Evolutionary conservation across 2,329 filamentous ascomycete species (phyloP).

Genomic region (Pestalotiopsis sp.): DNA sequence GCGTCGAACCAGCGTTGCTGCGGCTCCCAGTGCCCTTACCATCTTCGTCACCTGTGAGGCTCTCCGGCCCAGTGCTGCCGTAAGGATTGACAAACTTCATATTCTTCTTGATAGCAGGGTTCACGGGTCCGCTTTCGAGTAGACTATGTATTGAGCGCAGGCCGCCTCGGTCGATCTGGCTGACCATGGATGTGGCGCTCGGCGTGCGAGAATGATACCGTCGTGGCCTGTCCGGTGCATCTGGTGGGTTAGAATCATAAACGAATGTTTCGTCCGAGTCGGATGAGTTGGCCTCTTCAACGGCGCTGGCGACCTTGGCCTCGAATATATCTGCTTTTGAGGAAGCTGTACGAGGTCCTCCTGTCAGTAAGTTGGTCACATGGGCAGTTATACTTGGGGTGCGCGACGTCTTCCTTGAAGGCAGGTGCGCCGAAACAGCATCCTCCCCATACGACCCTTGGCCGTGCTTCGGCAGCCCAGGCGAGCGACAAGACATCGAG

Average conservation of each 20-base stretch:
- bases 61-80: constrained; percentile 58
- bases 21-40: constrained; percentile 61
- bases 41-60: constrained; percentile 64
- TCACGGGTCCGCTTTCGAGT: constrained; percentile 57
- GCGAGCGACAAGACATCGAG: constrained; percentile 32
- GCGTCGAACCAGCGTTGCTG: constrained; percentile 61
- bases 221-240: constrained; percentile 61
- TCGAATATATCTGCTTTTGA: constrained; percentile 99
- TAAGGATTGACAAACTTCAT: constrained; percentile 95
- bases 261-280: constrained; percentile 99
- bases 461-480: constrained; percentile 32
- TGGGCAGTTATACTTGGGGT: constrained; percentile 36
- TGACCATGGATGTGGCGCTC: constrained; percentile 83
- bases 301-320: constrained; percentile 91
- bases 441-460: constrained; percentile 35
- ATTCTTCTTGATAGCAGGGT: constrained; percentile 75
- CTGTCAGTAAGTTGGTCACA: constrained; percentile 48
- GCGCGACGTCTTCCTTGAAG: constrained; percentile 19
- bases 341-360: constrained; percentile 60
- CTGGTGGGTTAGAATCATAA: constrained; percentile 94
- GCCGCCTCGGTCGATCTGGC: constrained; percentile 64
- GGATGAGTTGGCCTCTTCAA: constrained; percentile 94
- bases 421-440: constrained; percentile 21
- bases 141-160: constrained; percentile 68
- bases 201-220: constrained; percentile 93